These are phyloP conservation scores for Scolecobasidium constrictum DNA, from an alignment of 2,329 filamentous ascomycete genomes.

Conservation along the genomic window DNA sequence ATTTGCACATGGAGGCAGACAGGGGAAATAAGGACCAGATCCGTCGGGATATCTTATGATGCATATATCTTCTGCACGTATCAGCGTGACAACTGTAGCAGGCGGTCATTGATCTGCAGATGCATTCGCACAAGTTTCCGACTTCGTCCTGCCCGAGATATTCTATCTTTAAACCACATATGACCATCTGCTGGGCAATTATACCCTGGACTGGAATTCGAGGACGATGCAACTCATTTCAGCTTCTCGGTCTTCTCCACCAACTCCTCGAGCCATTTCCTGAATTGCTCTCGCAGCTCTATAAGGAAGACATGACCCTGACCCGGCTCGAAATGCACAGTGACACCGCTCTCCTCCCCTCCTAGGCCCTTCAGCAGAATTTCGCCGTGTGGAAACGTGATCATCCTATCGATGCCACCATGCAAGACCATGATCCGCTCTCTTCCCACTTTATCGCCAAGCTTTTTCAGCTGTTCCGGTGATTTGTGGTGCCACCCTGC, in stretches of 20 bases:
- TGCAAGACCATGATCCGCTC: conserved; percentile 69
- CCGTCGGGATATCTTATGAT: too few species aligned
- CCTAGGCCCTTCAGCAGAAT: conserved; percentile 60
- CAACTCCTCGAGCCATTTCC: conserved; percentile 50
- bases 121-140: too few species aligned
- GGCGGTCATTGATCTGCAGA: too few species aligned
- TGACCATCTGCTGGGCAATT: too few species aligned
- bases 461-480: conserved; percentile 48
- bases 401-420: conserved; percentile 68
- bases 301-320: conserved; percentile 66
- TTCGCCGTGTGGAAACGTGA: conserved; percentile 57
- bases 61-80: too few species aligned
- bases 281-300: conserved; percentile 61
- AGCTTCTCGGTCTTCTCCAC: conserved; percentile 33
- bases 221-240: too few species aligned
- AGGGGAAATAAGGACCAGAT: too few species aligned
- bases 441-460: conserved; percentile 60
- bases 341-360: conserved; percentile 32
- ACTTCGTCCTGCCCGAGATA: too few species aligned
- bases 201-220: too few species aligned
- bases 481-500: conserved; percentile 73
- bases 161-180: too few species aligned
- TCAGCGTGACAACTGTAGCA: too few species aligned
- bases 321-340: conserved; percentile 53
- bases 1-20: too few species aligned